Percentiles rank a stretch among this genome's conserved stretches.
Conservation (phyloP, 2,329 filamentous ascomycete genomes). For the Microsporum audouinii region DNA sequence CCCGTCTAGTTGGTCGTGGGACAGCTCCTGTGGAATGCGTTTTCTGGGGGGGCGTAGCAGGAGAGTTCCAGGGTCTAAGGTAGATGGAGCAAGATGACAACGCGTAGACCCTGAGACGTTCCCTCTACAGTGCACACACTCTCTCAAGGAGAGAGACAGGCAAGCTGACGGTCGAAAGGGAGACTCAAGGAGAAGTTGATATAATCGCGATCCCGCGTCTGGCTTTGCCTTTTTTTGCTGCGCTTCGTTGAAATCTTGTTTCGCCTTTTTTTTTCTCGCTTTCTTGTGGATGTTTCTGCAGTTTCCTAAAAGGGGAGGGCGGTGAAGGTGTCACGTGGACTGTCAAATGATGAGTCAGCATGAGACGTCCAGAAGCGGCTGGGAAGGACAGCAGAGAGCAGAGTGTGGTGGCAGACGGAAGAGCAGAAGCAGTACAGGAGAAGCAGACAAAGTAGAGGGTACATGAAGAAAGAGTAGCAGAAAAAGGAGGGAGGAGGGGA, state of each 20-base stretch:
- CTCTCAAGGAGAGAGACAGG: no score
- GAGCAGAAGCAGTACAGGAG: neutral
- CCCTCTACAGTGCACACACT: no score
- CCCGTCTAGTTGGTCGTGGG: neutral
- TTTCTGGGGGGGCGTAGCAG: neutral
- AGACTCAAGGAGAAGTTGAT: neutral
- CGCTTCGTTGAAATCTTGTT: neutral
- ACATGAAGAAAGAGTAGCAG: neutral
- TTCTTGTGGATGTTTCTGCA: slow-evolving; percentile 3
- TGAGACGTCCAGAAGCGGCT: neutral
- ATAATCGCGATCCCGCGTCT: neutral
- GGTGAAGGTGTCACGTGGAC: neutral
- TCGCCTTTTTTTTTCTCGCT: neutral
- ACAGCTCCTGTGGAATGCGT: neutral
- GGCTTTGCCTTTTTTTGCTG: neutral
- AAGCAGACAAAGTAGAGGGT: no score
- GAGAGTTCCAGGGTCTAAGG: neutral
- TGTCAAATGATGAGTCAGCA: neutral
- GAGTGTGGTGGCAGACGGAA: neutral
- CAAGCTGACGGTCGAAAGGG: no score
- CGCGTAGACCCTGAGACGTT: no score
- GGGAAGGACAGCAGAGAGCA: neutral
- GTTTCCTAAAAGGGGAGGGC: neutral
- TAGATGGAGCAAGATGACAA: neutral
- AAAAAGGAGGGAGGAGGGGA: no score